A percentile compares a stretch with the other conserved stretches of the same genome.
Evolutionary conservation across 2,329 filamentous ascomycete species (phyloP).

Genomic region (Fusarium aywerte): DNA sequence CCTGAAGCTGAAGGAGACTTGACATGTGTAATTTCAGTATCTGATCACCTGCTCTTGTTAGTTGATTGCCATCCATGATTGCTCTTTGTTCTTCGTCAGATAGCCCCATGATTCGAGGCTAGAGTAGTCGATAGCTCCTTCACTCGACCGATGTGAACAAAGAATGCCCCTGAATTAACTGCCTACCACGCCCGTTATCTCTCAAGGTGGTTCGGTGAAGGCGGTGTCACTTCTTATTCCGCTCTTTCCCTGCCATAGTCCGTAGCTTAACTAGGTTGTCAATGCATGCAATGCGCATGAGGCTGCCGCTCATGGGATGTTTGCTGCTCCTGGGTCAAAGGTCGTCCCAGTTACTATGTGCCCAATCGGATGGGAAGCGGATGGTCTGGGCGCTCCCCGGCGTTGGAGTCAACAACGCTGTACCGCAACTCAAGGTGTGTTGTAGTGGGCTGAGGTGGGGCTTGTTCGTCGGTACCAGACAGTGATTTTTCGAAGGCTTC

Average conservation of each 20-base stretch:
- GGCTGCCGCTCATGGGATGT: conserved; percentile 44
- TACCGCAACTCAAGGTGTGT: conserved; percentile 3
- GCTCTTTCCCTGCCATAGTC: conserved; percentile 32
- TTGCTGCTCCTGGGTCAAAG: conserved; percentile 43
- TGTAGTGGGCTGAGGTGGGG: conserved; percentile 34
- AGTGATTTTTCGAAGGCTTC: conserved; percentile 12
- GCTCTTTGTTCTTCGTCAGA: conserved; percentile 31
- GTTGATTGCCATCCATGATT: neutral
- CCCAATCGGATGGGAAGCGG: conserved; percentile 46
- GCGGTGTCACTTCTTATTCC: conserved; percentile 24
- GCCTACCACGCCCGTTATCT: conserved; percentile 3
- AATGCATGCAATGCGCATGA: conserved; percentile 48
- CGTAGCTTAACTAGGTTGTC: conserved; percentile 29
- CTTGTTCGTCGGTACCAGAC: conserved; percentile 30
- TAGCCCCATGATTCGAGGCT: conserved; percentile 16
- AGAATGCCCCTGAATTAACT: conserved; percentile 10
- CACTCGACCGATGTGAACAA: conserved; percentile 21
- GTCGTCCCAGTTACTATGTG: conserved; percentile 34
- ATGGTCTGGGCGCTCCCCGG: conserved; percentile 30
- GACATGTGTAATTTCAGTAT: conserved; percentile 36
- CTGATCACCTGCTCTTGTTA: conserved; percentile 33
- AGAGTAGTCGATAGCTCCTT: conserved; percentile 26
- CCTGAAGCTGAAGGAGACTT: conserved; percentile 33
- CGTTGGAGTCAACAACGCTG: conserved; percentile 33
- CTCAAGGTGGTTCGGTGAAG: conserved; percentile 8